phyloP scores from a whole-genome alignment of 164 flowering plant genomes.

The Magnolia officinalis region DNA sequence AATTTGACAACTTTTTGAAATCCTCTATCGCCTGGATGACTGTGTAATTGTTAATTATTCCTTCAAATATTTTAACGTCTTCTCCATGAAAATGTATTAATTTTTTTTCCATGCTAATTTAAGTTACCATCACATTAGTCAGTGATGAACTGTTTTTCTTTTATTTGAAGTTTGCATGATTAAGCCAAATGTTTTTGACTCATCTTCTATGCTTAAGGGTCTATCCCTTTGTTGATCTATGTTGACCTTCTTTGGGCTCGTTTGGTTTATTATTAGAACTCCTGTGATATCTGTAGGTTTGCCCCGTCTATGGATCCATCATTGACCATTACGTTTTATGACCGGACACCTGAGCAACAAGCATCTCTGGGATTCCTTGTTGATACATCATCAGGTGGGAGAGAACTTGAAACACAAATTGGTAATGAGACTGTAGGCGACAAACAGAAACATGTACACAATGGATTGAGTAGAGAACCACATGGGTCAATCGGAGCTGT shows the following conservation, averaged over 20 bases:
- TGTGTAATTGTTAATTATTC: too few species aligned
- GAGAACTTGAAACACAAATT: constrained; percentile 15
- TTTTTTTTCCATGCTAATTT: too few species aligned
- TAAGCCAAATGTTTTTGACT: not conserved
- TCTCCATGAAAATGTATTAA: too few species aligned
- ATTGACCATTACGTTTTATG: constrained; percentile 69
- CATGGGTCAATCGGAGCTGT: constrained; percentile 80
- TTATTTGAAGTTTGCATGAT: not conserved
- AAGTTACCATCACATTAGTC: too few species aligned
- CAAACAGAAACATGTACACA: constrained; percentile 12
- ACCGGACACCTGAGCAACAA: constrained; percentile 87
- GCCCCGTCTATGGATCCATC: constrained; percentile 90
- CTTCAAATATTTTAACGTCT: too few species aligned
- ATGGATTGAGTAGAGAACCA: constrained; percentile 33
- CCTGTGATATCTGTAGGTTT: constrained; percentile 32
- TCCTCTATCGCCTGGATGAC: too few species aligned
- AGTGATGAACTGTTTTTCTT: not conserved
- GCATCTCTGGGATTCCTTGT: constrained; percentile 66
- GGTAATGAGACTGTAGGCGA: constrained; percentile 27
- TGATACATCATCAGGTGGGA: constrained; percentile 38
- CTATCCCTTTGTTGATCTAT: not conserved
- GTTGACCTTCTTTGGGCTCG: not conserved
- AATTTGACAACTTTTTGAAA: too few species aligned
- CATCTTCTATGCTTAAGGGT: not conserved
- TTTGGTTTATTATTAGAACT: not conserved